phyloP scores from a whole-genome alignment of 2,329 filamentous ascomycete genomes.

The Apiospora koreana region DNA sequence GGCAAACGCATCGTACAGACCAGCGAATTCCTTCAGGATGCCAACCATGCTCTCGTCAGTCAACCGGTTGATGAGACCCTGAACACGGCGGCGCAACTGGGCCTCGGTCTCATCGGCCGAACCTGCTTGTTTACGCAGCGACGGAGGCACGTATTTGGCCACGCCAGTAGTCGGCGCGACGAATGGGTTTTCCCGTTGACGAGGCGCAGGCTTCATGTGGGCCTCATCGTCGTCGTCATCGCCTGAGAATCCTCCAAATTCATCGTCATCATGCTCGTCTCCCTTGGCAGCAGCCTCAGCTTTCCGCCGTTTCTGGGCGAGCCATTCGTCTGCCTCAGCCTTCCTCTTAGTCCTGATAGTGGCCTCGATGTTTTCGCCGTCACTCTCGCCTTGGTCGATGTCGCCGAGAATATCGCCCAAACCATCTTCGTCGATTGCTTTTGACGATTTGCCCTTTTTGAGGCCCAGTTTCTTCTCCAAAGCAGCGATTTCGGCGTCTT shows the following conservation, averaged over 20 bases:
- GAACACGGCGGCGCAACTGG: conserved; percentile 75
- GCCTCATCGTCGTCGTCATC: conserved; percentile 33
- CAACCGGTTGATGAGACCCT: conserved; percentile 88
- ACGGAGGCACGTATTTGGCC: conserved; percentile 87
- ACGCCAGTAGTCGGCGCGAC: conserved; percentile 60
- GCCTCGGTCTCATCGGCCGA: conserved; percentile 67
- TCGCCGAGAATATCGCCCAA: conserved; percentile 77
- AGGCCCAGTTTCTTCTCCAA: conserved; percentile 88
- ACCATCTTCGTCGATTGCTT: conserved; percentile 79
- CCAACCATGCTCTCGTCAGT: conserved; percentile 88
- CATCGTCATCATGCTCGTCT: conserved; percentile 32
- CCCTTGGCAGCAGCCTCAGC: conserved; percentile 30
- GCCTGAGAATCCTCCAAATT: conserved; percentile 40
- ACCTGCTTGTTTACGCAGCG: conserved; percentile 65
- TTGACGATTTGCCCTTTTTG: conserved; percentile 66
- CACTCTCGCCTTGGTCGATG: conserved; percentile 50
- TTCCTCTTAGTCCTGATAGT: conserved; percentile 64
- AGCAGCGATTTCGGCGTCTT: conserved; percentile 85
- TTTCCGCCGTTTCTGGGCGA: conserved; percentile 58
- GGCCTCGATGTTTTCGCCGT: conserved; percentile 44
- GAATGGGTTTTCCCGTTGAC: conserved; percentile 81
- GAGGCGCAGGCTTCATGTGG: conserved; percentile 36
- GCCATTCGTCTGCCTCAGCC: conserved; percentile 60
- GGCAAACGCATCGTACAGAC: conserved; percentile 79
- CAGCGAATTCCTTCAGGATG: conserved; percentile 80